Base-by-base conservation (phyloP, 768 basidiomycete genomes). In the Russula brevipes region DNA sequence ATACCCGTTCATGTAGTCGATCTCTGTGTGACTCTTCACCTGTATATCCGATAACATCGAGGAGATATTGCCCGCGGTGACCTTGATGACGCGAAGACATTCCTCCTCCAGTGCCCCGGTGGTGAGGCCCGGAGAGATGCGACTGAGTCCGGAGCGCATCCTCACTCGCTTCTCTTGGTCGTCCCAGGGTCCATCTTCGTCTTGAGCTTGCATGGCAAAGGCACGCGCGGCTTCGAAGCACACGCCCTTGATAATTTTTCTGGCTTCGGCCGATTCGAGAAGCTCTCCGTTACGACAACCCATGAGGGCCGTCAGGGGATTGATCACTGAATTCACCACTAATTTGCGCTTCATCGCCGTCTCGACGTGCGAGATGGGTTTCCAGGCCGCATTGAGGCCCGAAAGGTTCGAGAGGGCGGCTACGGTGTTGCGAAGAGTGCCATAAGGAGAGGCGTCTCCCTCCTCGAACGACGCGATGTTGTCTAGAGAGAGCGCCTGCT, bases 1-100 rank as follows among this genome's bases (percentile, higher is more conserved):
- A 72, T 94, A 91, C 5, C 95, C 94, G 63, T 91, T 94, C 69
- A 97, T 78, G 69, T 77, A 90, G 17, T 88, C 82, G 30, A 98
- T 81, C 76, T 98, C 94, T 0, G 93, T 94, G 5, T 70, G 64
- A 56, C 77, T 76, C 47, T 86, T 86, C 38, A 74, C 73, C 66
- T 79, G 80, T 35, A 95, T 72, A 70, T 96, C 93, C 16, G 77
- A 72, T 17, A 94, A 77, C 84, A 93, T 97, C 16, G 88, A 91
- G 6, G 92, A 93, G 56, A 85, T 81, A 71, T 94, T 93, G 14
- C 76, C 75, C 46, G 74, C 76, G 4, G 91, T 95, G 30, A 76
- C 58, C 9, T 77, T 65, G 16, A 85, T 81, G 49, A 93, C 81
- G 19, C 81, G 80, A 53, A 80, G 54, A 38, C 86, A 85, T 70